phyloP scores from a whole-genome alignment of 2,329 filamentous ascomycete species.

The Penicillium sp. region DNA sequence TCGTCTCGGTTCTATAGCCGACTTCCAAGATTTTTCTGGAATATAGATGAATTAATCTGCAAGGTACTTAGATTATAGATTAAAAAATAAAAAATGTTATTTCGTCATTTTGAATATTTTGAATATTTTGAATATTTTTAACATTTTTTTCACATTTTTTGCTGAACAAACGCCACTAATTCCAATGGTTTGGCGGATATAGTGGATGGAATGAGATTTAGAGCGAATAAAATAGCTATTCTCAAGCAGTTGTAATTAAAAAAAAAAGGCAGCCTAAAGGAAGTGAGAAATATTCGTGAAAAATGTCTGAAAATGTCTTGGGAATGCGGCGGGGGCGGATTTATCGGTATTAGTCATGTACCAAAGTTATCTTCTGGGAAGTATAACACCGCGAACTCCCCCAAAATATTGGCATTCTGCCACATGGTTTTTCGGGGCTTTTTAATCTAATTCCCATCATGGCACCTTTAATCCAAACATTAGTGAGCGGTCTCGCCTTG shows the following conservation, averaged over 20 bases:
- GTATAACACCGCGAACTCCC: slow-evolving; percentile 10
- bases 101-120: too few relatives aligned
- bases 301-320: neutral
- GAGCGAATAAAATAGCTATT: too few relatives aligned
- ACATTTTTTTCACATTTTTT: too few relatives aligned
- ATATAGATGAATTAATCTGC: neutral
- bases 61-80: too few relatives aligned
- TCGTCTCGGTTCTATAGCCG: neutral
- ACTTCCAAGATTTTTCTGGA: too few relatives aligned
- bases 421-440: slow-evolving; percentile 20
- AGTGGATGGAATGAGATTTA: too few relatives aligned
- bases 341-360: neutral
- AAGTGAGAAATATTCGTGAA: neutral
- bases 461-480: slow-evolving; percentile 19
- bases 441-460: slow-evolving; percentile 11
- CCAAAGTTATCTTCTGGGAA: neutral
- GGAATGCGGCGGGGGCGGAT: neutral
- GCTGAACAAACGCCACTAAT: neutral
- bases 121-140: too few relatives aligned
- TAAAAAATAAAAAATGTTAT: too few relatives aligned
- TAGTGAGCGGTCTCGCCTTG: slow-evolving; percentile 26
- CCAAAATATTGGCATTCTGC: slow-evolving; percentile 13
- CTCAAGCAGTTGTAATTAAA: neutral
- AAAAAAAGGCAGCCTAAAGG: neutral
- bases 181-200: neutral